Evolutionary conservation across 2,329 filamentous ascomycete genomes (phyloP).

Genomic region (Clonostachys solani): DNA sequence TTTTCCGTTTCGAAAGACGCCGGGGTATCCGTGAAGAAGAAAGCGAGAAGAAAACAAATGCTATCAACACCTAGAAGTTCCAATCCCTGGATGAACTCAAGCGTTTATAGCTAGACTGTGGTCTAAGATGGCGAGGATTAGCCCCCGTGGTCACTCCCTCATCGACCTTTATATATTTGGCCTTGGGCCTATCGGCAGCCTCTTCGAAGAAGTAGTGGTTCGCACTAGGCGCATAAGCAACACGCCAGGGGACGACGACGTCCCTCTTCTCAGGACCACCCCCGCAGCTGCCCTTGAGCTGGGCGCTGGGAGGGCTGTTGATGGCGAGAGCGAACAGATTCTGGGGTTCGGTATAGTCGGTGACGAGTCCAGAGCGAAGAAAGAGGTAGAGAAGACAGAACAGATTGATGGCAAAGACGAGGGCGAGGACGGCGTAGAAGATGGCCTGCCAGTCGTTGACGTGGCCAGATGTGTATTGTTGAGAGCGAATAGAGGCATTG

Average conservation of each 20-base stretch:
- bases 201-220: slow-evolving; percentile 40
- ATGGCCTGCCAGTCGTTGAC: slow-evolving; percentile 54
- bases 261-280: slow-evolving; percentile 26
- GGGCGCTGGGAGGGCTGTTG: slow-evolving; percentile 42
- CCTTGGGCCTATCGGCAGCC: slow-evolving; percentile 17
- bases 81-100: too few relatives aligned
- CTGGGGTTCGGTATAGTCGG: slow-evolving; percentile 74
- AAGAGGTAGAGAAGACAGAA: slow-evolving; percentile 60
- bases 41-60: too few relatives aligned
- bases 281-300: slow-evolving; percentile 31
- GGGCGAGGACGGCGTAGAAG: slow-evolving; percentile 63
- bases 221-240: slow-evolving; percentile 26
- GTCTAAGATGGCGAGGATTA: too few relatives aligned
- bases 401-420: slow-evolving; percentile 64
- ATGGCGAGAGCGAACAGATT: slow-evolving; percentile 71
- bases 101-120: too few relatives aligned
- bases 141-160: too few relatives aligned
- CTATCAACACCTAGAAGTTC: too few relatives aligned
- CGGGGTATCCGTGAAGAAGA: too few relatives aligned
- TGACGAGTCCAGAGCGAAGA: slow-evolving; percentile 56
- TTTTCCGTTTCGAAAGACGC: too few relatives aligned
- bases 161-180: slow-evolving; percentile 12
- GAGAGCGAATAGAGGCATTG: slow-evolving; percentile 56
- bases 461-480: slow-evolving; percentile 69
- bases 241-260: slow-evolving; percentile 34